A percentile compares a stretch with the other conserved stretches of the same genome.
Evolutionary conservation across 106 monocot species (phyloP).

Genomic region (Hemerocallis citrina): DNA sequence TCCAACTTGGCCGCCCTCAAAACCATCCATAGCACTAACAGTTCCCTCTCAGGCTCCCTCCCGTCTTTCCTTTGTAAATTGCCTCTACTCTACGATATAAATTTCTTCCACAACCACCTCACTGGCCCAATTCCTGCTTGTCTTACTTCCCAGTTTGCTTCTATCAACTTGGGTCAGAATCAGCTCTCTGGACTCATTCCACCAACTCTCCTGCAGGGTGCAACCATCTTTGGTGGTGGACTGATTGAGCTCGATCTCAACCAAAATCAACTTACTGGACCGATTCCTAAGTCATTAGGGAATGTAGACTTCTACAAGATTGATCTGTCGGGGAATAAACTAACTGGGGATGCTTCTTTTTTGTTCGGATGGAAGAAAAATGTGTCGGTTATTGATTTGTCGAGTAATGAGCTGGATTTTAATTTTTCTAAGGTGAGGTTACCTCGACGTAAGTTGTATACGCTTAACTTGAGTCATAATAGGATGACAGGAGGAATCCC

Average conservation of each 20-base stretch:
- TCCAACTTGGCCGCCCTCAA: constrained; percentile 2
- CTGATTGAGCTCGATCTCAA: not conserved
- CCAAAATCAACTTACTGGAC: not conserved
- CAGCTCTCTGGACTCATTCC: constrained; percentile 8
- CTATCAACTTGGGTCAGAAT: constrained; percentile 2
- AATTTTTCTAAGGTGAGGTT: constrained; percentile 18
- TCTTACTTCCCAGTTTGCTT: not conserved
- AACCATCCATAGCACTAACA: not conserved
- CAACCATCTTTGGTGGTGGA: too few relatives aligned
- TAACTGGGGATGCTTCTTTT: constrained; percentile 15
- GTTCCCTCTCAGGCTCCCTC: not conserved
- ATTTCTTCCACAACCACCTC: constrained; percentile 3
- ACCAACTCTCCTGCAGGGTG: not conserved
- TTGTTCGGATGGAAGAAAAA: not conserved
- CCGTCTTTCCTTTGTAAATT: not conserved
- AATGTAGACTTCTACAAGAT: not conserved
- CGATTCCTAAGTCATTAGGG: not conserved
- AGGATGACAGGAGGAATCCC: constrained; percentile 24
- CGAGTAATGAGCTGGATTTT: constrained; percentile 14
- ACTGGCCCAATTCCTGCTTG: not conserved
- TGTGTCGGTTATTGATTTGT: not conserved
- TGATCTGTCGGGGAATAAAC: not conserved
- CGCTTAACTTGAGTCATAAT: constrained; percentile 14
- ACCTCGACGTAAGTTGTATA: not conserved
- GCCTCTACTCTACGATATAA: not conserved